Base-by-base conservation (phyloP, 441 rosid genomes). In the Populus hybrid region DNA sequence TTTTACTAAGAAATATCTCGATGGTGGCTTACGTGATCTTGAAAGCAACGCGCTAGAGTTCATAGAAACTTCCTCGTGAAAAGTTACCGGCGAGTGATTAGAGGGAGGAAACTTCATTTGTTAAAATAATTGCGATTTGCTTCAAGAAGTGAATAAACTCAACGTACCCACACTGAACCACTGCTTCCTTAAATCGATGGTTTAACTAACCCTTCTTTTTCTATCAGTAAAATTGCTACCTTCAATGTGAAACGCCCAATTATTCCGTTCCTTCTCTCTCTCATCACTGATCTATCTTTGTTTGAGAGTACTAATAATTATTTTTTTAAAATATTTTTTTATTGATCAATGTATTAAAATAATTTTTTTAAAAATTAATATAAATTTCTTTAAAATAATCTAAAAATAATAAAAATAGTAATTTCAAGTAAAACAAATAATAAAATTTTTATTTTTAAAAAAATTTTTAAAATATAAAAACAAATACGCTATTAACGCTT, bases 1-100 rank as follows among this genome's bases (percentile, higher is more conserved):
- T 63, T 23, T 30, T 61, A 65, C 68, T 6, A 53, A 7, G 71
- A 78, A 78, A 72, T 78, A 78, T 71, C 76, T 66, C 9, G 34
- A 10, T 6, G n/a, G 67, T 19, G 77, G 70, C 8, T 65, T 24
- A 5, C 67, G 26, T 32, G 6, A 42, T n/a, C 67, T 30, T 64
- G 71, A 46, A 77, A 77, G 80, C 75, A 46, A 78, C 72, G 32
- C 66, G 26, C 61, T 19, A 4, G 53, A 1, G 70, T 53, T 10
- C 59, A n/a, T 70, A 40, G 68, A 78, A 73, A 73, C 53, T 23
- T 72, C 59, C 68, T 16, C 23, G 11, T 3, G 4, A 40, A 32
- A 57, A 69, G 70, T 32, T 12, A 19, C 53, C 12, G 12, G n/a
- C 11, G 36, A 42, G 71, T n/a, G 38, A 53, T 12, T 34, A 69